Evolutionary conservation across 1,139 yeast genomes (phyloP), one percentile per base, ranked within the genome.

Genomic region (Diutina ranongensis): DNA sequence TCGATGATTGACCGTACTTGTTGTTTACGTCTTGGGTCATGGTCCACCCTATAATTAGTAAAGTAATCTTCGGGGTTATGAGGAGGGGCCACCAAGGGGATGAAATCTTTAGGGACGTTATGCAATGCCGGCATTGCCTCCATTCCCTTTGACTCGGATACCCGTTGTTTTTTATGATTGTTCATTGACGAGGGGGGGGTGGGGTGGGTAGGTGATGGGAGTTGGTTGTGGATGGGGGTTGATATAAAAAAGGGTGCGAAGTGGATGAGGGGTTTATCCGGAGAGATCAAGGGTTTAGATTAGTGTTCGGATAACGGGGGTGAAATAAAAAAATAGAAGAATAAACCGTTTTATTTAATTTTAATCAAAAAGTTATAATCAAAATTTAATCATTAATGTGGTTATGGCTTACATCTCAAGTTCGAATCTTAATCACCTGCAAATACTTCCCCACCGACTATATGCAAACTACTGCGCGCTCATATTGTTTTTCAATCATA

Each of bases 31-130:
- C 54, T 41, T 2, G 53, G 52, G 40, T 58, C 56, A 2, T 46
- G 45, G 41, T 60, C 57, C 4, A 58, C 49, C 10, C 53, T 53
- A 36, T 67, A 53, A 49, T 70, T 74, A 5, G 67, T 57, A 52
- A 65, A 71, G 51, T 67, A 70, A 51, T 69, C 68, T 18, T 52
- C 45, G 1, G 54, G 51, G 15, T 53, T 51, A 44, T 61, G 57
- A 7, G 71, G 70, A n/a, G 60, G 56, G 20, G 59, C 57, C 12
- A 71, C 51, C 4, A 71, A 58, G 1, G 76, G 75, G 8, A 68
- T 49, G 20, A 65, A 61, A n/a, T 56, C 54, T n/a, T 60, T 53
- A 1, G 76, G 76, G 2, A 67, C 62, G 9, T 63, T 56, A 49
- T 67, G 68, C 13, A 47, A 45, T 22, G 48, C 28, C 22, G 53